Conservation (phyloP, 75 land plant species). For the Azolla pinnata region DNA sequence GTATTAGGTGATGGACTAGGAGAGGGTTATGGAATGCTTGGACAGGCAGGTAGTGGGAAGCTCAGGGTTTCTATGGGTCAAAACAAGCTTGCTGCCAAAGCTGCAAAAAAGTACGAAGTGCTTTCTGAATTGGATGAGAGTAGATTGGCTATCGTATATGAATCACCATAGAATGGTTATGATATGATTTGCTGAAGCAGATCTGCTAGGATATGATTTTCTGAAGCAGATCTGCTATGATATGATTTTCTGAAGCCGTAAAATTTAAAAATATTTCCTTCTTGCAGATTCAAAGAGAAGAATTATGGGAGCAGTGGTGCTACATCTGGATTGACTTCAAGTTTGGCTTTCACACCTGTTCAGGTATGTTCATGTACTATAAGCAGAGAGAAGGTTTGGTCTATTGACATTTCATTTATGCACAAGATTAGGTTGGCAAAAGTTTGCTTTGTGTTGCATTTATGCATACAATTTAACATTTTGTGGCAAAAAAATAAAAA, state of each 20-base stretch:
- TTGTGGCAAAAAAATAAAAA: too few relatives aligned
- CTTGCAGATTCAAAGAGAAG: slow-evolving; percentile 86
- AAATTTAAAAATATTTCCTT: neutral
- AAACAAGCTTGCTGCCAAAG: slow-evolving; percentile 90
- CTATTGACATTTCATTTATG: neutral
- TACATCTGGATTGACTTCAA: slow-evolving; percentile 90
- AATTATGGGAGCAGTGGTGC: slow-evolving; percentile 88
- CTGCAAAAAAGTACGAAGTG: slow-evolving; percentile 76
- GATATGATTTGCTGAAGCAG: too few relatives aligned
- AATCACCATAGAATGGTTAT: too few relatives aligned
- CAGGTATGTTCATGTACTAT: slow-evolving; percentile 37
- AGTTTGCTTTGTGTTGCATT: neutral
- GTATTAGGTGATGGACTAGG: slow-evolving; percentile 87
- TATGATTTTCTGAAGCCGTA: neutral
- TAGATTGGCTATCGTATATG: too few relatives aligned
- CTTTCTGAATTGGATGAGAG: too few relatives aligned
- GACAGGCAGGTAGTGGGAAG: slow-evolving; percentile 95
- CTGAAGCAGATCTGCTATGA: neutral
- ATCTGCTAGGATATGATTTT: neutral
- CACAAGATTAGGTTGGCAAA: neutral
- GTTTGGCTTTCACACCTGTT: slow-evolving; percentile 97
- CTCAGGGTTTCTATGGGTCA: slow-evolving; percentile 75
- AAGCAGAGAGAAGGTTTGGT: neutral
- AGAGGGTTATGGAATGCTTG: slow-evolving; percentile 99
- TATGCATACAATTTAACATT: neutral